These are phyloP conservation scores for Camelina laxa DNA, from an alignment of 345 rosid genomes.

Conservation along the genomic window DNA sequence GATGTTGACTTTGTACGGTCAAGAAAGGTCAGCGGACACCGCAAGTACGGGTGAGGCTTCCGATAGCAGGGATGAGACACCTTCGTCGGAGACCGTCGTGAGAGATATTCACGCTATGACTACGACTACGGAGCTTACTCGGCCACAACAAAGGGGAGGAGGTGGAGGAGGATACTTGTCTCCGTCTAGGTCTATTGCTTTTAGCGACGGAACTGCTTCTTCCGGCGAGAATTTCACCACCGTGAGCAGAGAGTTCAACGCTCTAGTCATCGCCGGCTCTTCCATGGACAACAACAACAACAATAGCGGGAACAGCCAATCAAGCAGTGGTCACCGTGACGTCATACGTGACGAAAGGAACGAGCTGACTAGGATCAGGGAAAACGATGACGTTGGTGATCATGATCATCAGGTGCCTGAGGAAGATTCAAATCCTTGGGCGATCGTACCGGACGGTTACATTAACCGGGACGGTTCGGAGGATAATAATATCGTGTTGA, in stretches of 20 bases:
- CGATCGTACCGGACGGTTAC: slow-evolving; percentile 66
- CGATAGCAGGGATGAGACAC: slow-evolving; percentile 24
- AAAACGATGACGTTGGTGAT: slow-evolving; percentile 56
- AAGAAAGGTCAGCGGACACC: slow-evolving; percentile 33
- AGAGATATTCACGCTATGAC: slow-evolving; percentile 87
- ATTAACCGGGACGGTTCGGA: slow-evolving; percentile 30
- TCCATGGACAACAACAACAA: slow-evolving; percentile 46
- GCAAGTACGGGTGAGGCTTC: slow-evolving; percentile 14
- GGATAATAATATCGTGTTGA: slow-evolving; percentile 26
- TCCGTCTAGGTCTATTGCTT: slow-evolving; percentile 46
- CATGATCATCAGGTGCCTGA: slow-evolving; percentile 61
- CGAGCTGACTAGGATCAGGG: slow-evolving; percentile 69
- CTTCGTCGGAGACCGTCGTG: slow-evolving; percentile 39
- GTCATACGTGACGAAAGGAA: slow-evolving; percentile 30
- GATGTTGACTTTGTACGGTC: slow-evolving; percentile 41
- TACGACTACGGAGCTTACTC: slow-evolving; percentile 51
- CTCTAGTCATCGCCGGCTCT: slow-evolving; percentile 89
- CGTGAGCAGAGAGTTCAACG: slow-evolving; percentile 94
- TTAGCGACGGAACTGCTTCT: slow-evolving; percentile 46
- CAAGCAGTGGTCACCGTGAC: slow-evolving; percentile 17
- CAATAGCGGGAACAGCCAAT: slow-evolving; percentile 18
- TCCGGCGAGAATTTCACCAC: slow-evolving; percentile 82
- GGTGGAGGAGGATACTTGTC: slow-evolving; percentile 51
- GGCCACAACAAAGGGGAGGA: slow-evolving; percentile 47
- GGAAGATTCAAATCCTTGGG: slow-evolving; percentile 80